Evolutionary conservation across 192 early-diverging fungal genomes (phyloP).

Genomic region (Lunasporangiospora selenospora): DNA sequence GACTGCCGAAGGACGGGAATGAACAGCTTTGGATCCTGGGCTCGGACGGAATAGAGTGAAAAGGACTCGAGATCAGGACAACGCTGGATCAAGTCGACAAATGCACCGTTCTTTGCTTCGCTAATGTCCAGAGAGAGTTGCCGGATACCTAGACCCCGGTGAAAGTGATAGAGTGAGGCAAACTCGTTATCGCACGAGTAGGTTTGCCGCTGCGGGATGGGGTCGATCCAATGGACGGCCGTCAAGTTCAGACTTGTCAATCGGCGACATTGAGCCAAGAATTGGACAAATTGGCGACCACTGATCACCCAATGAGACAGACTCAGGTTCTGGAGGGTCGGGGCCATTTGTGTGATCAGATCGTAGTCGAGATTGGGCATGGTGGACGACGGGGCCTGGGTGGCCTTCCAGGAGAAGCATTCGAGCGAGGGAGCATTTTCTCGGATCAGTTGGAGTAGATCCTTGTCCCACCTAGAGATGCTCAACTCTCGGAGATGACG

Average conservation of each 20-base stretch:
- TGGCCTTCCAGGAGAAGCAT: constrained; percentile 26
- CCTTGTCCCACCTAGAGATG: constrained; percentile 28
- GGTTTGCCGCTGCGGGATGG: not conserved
- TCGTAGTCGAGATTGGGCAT: constrained; percentile 11
- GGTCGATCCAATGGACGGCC: constrained; percentile 24
- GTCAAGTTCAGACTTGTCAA: constrained; percentile 4
- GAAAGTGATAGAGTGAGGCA: not conserved
- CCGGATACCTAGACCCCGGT: not conserved
- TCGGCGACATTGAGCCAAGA: constrained; percentile 9
- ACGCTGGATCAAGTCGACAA: constrained; percentile 13
- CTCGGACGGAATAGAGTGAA: constrained; percentile 21
- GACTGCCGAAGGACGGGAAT: constrained; percentile 11
- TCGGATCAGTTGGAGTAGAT: constrained; percentile 10
- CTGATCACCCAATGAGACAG: constrained; percentile 35
- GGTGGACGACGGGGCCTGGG: not conserved
- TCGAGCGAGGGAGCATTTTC: constrained; percentile 18
- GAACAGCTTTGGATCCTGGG: constrained; percentile 10
- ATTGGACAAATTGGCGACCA: constrained; percentile 4
- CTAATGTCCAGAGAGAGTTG: constrained; percentile 22
- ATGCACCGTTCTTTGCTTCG: constrained; percentile 15
- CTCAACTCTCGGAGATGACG: constrained; percentile 15
- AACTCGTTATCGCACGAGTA: too few species aligned
- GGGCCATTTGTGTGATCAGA: constrained; percentile 13
- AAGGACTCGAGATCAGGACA: constrained; percentile 23
- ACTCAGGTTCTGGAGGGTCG: constrained; percentile 11